These are phyloP conservation scores for Crithidia sp. DNA, from an alignment of 208 protist species.

Conservation along the genomic window DNA sequence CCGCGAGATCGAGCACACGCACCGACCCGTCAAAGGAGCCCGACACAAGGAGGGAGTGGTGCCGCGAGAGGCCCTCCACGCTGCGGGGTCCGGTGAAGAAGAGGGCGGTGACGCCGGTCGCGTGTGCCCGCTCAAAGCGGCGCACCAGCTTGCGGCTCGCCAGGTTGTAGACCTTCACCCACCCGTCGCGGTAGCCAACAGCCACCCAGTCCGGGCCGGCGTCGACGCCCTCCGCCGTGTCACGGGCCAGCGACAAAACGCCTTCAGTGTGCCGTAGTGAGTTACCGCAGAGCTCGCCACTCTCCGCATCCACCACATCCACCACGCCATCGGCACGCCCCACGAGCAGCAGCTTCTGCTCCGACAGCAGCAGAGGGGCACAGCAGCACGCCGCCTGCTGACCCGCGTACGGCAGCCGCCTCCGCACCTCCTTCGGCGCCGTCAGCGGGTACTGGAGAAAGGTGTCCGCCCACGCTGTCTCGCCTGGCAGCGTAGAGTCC, in stretches of 20 bases:
- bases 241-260: conserved; percentile 49
- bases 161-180: conserved; percentile 82
- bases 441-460: conserved; percentile 38
- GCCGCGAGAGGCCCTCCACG: conserved; percentile 41
- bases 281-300: conserved; percentile 26
- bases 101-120: conserved; percentile 65
- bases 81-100: conserved; percentile 56
- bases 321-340: conserved; percentile 68
- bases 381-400: conserved; percentile 42
- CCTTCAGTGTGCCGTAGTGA: conserved; percentile 61
- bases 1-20: conserved; percentile 59
- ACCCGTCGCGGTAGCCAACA: conserved; percentile 82
- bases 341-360: conserved; percentile 41
- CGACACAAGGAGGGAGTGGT: conserved; percentile 59
- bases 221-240: conserved; percentile 27
- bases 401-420: conserved; percentile 40
- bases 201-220: conserved; percentile 55
- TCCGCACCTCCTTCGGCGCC: conserved; percentile 39
- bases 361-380: conserved; percentile 13
- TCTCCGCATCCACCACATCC: conserved; percentile 51
- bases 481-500: neutral
- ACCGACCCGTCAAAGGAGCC: conserved; percentile 75
- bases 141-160: conserved; percentile 70
- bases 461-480: conserved; percentile 32
- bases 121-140: conserved; percentile 67